A percentile compares a stretch with the other conserved stretches of the same genome.
Evolutionary conservation across 257 asterid genomes (phyloP).

Genomic region (Ocimum tenuiflorum): DNA sequence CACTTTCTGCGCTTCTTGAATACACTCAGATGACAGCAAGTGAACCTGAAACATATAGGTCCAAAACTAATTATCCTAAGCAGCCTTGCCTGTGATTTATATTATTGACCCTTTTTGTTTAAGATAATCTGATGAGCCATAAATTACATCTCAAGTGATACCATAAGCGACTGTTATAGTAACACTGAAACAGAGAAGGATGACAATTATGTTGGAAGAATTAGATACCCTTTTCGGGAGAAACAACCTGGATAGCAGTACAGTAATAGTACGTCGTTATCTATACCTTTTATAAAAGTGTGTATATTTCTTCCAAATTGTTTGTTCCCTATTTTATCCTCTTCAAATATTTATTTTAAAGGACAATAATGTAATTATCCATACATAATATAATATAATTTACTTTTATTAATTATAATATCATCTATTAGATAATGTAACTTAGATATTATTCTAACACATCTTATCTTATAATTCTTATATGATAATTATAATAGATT

Average conservation of each 20-base stretch:
- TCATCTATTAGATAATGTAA: too few species aligned
- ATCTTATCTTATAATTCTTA: too few species aligned
- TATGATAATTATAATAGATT: too few species aligned
- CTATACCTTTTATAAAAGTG: too few species aligned
- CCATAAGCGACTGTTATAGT: not conserved
- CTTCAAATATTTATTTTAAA: too few species aligned
- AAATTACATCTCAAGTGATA: not conserved
- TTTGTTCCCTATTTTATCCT: too few species aligned
- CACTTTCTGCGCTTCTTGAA: slow-evolving; percentile 58
- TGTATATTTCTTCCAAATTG: too few species aligned
- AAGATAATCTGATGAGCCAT: not conserved
- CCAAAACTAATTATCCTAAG: not conserved
- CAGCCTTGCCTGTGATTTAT: not conserved
- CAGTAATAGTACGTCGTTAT: not conserved
- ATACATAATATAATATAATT: too few species aligned
- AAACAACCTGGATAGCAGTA: slow-evolving; percentile 1
- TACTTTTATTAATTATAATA: too few species aligned
- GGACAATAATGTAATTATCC: too few species aligned
- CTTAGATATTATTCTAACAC: too few species aligned
- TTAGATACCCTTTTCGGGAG: not conserved
- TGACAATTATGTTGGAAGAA: not conserved
- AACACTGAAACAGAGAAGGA: not conserved
- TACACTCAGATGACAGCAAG: slow-evolving; percentile 62
- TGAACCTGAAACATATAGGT: slow-evolving; percentile 45
- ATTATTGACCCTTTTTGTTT: not conserved